These are phyloP conservation scores for Vachellia collinsii DNA, from an alignment of 306 rosid species.

Conservation along the genomic window DNA sequence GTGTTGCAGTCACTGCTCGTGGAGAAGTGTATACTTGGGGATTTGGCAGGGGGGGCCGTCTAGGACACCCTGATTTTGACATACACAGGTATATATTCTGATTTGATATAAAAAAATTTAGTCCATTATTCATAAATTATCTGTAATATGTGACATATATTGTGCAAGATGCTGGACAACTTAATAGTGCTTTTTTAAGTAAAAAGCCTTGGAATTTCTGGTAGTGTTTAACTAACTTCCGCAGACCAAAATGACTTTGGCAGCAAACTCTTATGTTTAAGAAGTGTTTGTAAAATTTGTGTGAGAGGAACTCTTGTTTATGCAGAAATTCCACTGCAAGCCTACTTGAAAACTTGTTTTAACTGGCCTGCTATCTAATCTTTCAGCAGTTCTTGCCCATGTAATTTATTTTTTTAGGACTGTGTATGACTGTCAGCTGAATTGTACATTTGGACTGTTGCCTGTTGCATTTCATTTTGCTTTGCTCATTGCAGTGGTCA, in stretches of 20 bases:
- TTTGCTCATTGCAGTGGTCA: conserved; percentile 80
- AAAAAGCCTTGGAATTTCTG: not conserved
- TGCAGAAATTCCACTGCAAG: conserved; percentile 10
- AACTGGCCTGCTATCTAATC: conserved; percentile 4
- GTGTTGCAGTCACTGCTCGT: conserved; percentile 80
- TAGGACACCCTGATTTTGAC: conserved; percentile 98
- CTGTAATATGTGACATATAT: not conserved
- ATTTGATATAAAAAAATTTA: not conserved
- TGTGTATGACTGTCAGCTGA: conserved; percentile 9
- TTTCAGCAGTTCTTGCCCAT: conserved; percentile 2
- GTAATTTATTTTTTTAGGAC: not conserved
- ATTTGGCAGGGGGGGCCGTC: conserved; percentile 98
- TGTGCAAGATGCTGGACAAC: conserved; percentile 20
- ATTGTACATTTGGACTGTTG: conserved; percentile 26
- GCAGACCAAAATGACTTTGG: not conserved
- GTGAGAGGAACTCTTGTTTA: not conserved
- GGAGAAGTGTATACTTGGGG: conserved; percentile 98
- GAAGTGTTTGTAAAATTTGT: not conserved
- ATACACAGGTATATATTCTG: conserved; percentile 77
- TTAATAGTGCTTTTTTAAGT: not conserved
- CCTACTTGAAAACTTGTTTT: conserved; percentile 14
- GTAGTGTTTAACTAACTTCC: not conserved
- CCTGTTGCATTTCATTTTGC: conserved; percentile 41
- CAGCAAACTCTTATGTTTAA: not conserved
- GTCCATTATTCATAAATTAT: not conserved